A percentile compares a stretch with the other conserved stretches of the same genome.
These are phyloP conservation scores for Yarrowia yakushimensis DNA, from an alignment of 805 yeast genomes.

Conservation along the genomic window DNA sequence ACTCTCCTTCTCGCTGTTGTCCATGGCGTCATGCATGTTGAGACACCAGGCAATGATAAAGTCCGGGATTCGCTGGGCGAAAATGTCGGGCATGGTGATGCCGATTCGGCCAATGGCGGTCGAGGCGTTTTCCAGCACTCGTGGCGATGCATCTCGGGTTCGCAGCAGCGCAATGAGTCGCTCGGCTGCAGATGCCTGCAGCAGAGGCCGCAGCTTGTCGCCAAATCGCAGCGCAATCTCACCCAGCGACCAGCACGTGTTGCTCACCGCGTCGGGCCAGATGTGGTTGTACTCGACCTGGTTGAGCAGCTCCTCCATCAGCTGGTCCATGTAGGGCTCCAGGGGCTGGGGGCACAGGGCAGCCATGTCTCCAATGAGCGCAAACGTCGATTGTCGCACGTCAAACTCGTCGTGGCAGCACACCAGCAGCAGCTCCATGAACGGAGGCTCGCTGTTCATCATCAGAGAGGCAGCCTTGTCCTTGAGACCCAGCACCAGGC, in stretches of 20 bases:
- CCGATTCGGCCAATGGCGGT: conserved; percentile 88
- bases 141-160: conserved; percentile 47
- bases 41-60: conserved; percentile 68
- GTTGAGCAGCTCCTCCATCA: conserved; percentile 50
- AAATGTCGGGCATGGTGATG: conserved; percentile 52
- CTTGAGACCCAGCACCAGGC: conserved; percentile 85
- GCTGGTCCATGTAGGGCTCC: conserved; percentile 36
- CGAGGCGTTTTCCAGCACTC: conserved; percentile 82
- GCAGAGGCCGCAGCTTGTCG: conserved; percentile 45
- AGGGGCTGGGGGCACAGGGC: conserved; percentile 31
- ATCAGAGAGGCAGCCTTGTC: conserved; percentile 57
- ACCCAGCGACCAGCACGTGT: conserved; percentile 93
- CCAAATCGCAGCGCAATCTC: conserved; percentile 67
- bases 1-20: conserved; percentile 83
- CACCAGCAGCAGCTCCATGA: conserved; percentile 60
- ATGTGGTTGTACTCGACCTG: conserved; percentile 59
- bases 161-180: conserved; percentile 43
- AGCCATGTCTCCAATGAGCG: conserved; percentile 85
- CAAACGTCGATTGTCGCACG: conserved; percentile 91
- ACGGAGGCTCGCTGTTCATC: conserved; percentile 35
- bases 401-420: conserved; percentile 78
- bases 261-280: conserved; percentile 74
- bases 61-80: conserved; percentile 56
- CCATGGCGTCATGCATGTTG: conserved; percentile 62
- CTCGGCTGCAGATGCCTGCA: conserved; percentile 57